These are phyloP conservation scores for Hansfordia pulvinata DNA, from an alignment of 2,329 filamentous ascomycete species.

Conservation along the genomic window DNA sequence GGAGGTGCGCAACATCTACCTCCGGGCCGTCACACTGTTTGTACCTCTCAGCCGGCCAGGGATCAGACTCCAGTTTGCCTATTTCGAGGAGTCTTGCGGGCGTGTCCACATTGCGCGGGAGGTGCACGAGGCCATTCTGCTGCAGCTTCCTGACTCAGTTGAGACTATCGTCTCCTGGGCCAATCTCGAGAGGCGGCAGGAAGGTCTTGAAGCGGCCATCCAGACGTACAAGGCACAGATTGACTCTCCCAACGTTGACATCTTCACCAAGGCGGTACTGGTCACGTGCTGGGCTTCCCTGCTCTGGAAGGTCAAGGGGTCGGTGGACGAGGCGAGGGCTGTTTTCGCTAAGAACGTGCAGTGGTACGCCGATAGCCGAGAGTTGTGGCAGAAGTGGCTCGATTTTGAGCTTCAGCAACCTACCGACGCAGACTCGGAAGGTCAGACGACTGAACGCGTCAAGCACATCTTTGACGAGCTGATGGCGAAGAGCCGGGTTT, in stretches of 20 bases:
- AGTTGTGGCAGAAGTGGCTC: conserved; percentile 86
- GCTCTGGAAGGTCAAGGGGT: conserved; percentile 78
- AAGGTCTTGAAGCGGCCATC: conserved; percentile 72
- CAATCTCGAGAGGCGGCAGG: conserved; percentile 72
- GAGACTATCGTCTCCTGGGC: conserved; percentile 83
- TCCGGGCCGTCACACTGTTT: conserved; percentile 71
- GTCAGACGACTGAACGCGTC: conserved; percentile 57
- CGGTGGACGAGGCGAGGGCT: conserved; percentile 65
- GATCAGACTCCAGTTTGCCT: conserved; percentile 80
- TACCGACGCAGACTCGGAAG: conserved; percentile 48
- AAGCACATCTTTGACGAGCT: conserved; percentile 70
- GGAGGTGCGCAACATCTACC: conserved; percentile 84
- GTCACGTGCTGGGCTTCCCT: conserved; percentile 81
- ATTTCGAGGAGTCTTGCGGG: conserved; percentile 80
- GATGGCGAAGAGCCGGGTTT: conserved; percentile 57
- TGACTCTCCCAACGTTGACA: conserved; percentile 55
- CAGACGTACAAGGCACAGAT: conserved; percentile 72
- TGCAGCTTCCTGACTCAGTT: conserved; percentile 64
- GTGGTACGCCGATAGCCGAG: conserved; percentile 70
- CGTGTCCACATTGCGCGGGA: conserved; percentile 67
- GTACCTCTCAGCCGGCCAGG: conserved; percentile 77
- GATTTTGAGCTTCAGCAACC: conserved; percentile 81
- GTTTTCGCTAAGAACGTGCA: conserved; percentile 74
- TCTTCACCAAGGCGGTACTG: conserved; percentile 73
- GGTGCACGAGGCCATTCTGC: conserved; percentile 71